A percentile compares a stretch with the other conserved stretches of the same genome.
These are phyloP conservation scores for Calonectria montana DNA, from an alignment of 2,329 filamentous ascomycete species.

Conservation along the genomic window DNA sequence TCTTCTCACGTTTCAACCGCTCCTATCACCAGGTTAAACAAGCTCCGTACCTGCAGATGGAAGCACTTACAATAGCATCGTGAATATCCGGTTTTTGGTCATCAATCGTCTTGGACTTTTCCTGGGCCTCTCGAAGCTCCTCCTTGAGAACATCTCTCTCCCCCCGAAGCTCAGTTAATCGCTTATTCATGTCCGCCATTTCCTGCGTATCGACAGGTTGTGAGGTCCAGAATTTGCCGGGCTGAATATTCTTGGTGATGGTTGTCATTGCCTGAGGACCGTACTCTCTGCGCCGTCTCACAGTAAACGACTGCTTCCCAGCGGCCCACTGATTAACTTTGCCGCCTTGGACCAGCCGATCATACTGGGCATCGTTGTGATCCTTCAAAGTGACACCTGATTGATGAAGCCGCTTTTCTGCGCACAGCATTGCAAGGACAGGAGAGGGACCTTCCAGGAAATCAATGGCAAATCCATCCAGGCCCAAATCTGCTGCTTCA, in stretches of 20 bases:
- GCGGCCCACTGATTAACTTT: slow-evolving; percentile 78
- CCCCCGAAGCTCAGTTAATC: slow-evolving; percentile 56
- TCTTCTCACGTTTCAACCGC: slow-evolving; percentile 71
- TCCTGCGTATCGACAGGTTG: slow-evolving; percentile 77
- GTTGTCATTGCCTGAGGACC: slow-evolving; percentile 79
- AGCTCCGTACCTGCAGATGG: not conserved
- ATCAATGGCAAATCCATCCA: slow-evolving; percentile 85
- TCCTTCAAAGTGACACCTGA: slow-evolving; percentile 74
- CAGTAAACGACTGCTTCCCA: slow-evolving; percentile 70
- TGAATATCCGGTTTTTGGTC: slow-evolving; percentile 55
- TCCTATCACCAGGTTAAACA: slow-evolving; percentile 51
- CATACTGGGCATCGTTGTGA: slow-evolving; percentile 74
- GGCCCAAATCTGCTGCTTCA: slow-evolving; percentile 69
- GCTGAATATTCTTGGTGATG: slow-evolving; percentile 68
- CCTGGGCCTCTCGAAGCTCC: slow-evolving; percentile 48
- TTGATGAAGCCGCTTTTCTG: slow-evolving; percentile 74
- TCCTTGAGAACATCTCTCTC: slow-evolving; percentile 50
- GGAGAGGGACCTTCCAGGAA: slow-evolving; percentile 83
- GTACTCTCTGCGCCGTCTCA: slow-evolving; percentile 83
- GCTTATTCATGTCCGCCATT: slow-evolving; percentile 70
- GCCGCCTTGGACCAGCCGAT: slow-evolving; percentile 68
- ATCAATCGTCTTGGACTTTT: slow-evolving; percentile 55
- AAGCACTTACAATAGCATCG: slow-evolving; percentile 49
- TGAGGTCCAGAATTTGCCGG: slow-evolving; percentile 79
- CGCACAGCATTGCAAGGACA: slow-evolving; percentile 89